phyloP scores from a whole-genome alignment of 768 basidiomycete species.

The Boletus speciosus region DNA sequence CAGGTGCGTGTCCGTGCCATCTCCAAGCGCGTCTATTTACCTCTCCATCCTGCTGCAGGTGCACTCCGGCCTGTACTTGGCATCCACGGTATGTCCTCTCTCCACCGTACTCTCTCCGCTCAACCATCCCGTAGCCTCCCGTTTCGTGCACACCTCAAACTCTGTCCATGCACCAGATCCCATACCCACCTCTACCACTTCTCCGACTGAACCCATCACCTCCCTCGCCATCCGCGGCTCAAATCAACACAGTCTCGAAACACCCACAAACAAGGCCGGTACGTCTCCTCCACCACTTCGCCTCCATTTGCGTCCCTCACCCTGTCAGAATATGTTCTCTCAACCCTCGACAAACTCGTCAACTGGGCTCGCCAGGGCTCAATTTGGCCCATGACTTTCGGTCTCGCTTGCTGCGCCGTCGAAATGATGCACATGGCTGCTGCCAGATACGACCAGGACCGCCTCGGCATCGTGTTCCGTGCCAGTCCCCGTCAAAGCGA shows the following conservation, averaged over 20 bases:
- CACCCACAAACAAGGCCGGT: slow-evolving; percentile 89
- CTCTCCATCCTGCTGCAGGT: slow-evolving; percentile 28
- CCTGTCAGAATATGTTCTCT: slow-evolving; percentile 84
- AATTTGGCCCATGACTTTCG: slow-evolving; percentile 99
- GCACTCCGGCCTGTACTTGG: slow-evolving; percentile 43
- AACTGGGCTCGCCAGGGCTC: slow-evolving; percentile 98
- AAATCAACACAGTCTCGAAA: slow-evolving; percentile 82
- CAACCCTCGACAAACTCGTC: slow-evolving; percentile 92
- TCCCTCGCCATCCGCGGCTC: slow-evolving; percentile 72
- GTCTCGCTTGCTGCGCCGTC: slow-evolving; percentile 97
- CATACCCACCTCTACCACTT: slow-evolving; percentile 42
- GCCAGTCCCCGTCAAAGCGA: slow-evolving; percentile 98
- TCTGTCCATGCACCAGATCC: slow-evolving; percentile 39
- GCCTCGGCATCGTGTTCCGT: slow-evolving; percentile 96
- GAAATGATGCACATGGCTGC: slow-evolving; percentile 99
- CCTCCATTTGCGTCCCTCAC: slow-evolving; percentile 1
- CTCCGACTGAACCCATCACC: slow-evolving; percentile 56
- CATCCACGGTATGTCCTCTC: slow-evolving; percentile 36
- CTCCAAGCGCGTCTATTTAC: slow-evolving; percentile 29
- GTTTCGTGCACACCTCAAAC: slow-evolving; percentile 55
- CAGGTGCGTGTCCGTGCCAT: slow-evolving; percentile 33
- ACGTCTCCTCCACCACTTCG: slow-evolving; percentile 18
- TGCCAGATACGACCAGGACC: slow-evolving; percentile 96
- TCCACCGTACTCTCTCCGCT: slow-evolving; percentile 8
- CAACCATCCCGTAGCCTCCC: slow-evolving; percentile 37